These are phyloP conservation scores for Hymenoscyphus albidus DNA, from an alignment of 2,329 filamentous ascomycete species.

Conservation along the genomic window DNA sequence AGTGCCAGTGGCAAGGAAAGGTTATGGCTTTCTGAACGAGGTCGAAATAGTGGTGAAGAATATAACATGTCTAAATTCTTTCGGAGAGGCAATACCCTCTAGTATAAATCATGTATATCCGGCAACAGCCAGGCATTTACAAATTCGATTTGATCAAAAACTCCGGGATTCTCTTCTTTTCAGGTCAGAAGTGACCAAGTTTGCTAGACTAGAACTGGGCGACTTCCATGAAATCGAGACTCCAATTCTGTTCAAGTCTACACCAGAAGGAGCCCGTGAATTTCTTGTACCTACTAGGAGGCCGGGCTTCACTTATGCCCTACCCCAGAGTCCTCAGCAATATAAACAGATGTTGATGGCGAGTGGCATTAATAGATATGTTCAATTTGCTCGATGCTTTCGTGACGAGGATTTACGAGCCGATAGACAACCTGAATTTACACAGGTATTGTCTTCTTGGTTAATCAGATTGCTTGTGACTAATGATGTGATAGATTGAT, in stretches of 20 bases:
- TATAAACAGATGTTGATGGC: slow-evolving; percentile 99
- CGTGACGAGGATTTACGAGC: slow-evolving; percentile 90
- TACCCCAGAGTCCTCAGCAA: slow-evolving; percentile 95
- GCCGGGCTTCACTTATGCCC: slow-evolving; percentile 74
- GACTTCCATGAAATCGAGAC: slow-evolving; percentile 68
- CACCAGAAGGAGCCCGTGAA: slow-evolving; percentile 89
- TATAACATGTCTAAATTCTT: slow-evolving; percentile 66
- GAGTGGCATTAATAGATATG: slow-evolving; percentile 76
- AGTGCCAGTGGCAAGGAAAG: slow-evolving; percentile 5
- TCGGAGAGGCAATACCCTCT: slow-evolving; percentile 73
- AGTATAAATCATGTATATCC: slow-evolving; percentile 68
- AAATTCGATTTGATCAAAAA: slow-evolving; percentile 70
- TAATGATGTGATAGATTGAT: slow-evolving; percentile 62
- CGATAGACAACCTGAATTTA: slow-evolving; percentile 95
- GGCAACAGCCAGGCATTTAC: slow-evolving; percentile 72
- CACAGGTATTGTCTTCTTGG: slow-evolving; percentile 55
- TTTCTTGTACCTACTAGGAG: slow-evolving; percentile 86
- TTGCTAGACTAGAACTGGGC: slow-evolving; percentile 41
- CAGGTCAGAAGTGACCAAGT: slow-evolving; percentile 55
- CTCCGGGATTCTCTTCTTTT: slow-evolving; percentile 67
- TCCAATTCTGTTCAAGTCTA: slow-evolving; percentile 93
- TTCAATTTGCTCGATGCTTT: slow-evolving; percentile 92
- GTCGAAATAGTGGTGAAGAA: slow-evolving; percentile 59
- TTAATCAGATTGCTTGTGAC: slow-evolving; percentile 11
- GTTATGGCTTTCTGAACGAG: slow-evolving; percentile 4